phyloP scores from a whole-genome alignment of 306 rosid species.

The Crataegus laevigata region DNA sequence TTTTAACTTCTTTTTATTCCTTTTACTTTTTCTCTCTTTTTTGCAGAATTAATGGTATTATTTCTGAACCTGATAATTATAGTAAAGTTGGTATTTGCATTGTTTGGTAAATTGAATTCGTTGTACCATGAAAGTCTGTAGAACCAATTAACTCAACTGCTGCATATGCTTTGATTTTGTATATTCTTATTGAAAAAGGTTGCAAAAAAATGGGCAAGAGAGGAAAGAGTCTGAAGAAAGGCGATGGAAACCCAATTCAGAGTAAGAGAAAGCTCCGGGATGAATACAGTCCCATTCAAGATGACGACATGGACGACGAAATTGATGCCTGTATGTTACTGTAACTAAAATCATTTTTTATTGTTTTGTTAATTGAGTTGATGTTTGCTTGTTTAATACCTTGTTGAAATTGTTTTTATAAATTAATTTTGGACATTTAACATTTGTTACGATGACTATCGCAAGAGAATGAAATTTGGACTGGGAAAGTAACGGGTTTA shows the following conservation, averaged over 20 bases:
- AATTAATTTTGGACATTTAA: neutral
- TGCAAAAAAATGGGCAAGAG: conserved; percentile 40
- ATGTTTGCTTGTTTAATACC: neutral
- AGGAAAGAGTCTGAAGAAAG: conserved; percentile 40
- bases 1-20: no score
- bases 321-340: conserved; percentile 67
- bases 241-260: conserved; percentile 3
- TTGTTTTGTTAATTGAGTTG: neutral
- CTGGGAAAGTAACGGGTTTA: neutral
- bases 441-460: neutral
- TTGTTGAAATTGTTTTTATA: neutral
- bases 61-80: no score
- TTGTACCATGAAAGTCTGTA: no score
- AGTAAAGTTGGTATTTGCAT: no score
- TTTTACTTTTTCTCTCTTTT: no score
- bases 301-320: conserved; percentile 73
- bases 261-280: conserved; percentile 21
- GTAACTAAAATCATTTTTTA: neutral
- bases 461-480: neutral
- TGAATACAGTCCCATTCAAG: conserved; percentile 4
- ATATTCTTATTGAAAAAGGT: no score
- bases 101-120: no score
- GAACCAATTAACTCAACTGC: no score
- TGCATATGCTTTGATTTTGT: neutral
- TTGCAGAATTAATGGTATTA: no score